Evolutionary conservation across 176 grass and related monocot species (phyloP), one percentile per base, ranked within the genome.

Genomic region (Thalia dealbata): DNA sequence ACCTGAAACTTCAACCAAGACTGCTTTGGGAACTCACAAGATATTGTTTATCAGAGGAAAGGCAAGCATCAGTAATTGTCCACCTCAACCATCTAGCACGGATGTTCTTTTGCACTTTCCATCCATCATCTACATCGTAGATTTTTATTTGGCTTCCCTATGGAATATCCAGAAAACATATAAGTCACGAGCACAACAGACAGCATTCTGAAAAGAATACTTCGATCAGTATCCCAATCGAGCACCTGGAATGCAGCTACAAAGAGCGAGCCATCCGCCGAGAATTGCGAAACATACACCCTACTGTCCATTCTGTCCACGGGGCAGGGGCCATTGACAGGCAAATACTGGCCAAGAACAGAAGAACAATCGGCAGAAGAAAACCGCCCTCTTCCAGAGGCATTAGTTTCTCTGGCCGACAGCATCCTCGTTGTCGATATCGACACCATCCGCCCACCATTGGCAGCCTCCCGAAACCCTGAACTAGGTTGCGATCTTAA

Each of bases 201-300:
- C 27, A 28, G 23, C n/a, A n/a, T n/a, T 50, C 19, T 61, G 74
- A 82, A 79, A 73, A 18, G 6, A 69, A 11, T 14, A 71, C 14
- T 74, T 41, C 32, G 72, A 30, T 65, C 67, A 61, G 30, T 46
- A 67, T 28, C 48, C 71, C 48, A 7, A 74, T 58, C 61, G 14
- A 64, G 70, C 85, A 96, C 92, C 88, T 89, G 85, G 76, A 96
- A 88, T 69, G 83, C 92, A 78, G 86, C 76, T 69, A 96, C 54
- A 71, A 89, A 88, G 80, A 96, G 88, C 58, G 86, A 82, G n/a
- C 92, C 92, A 64, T 91, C 86, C 27, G 73, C 61, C 69, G 88
- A 96, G 76, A 96, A 96, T 67, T 86, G 88, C 24, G 92, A 96
- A 74, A 91, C 88, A 70, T 96, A 96, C 75, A 83, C 92, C 78